These are phyloP conservation scores for Grosmannia huntii DNA, from an alignment of 2,329 filamentous ascomycete species.

Conservation along the genomic window DNA sequence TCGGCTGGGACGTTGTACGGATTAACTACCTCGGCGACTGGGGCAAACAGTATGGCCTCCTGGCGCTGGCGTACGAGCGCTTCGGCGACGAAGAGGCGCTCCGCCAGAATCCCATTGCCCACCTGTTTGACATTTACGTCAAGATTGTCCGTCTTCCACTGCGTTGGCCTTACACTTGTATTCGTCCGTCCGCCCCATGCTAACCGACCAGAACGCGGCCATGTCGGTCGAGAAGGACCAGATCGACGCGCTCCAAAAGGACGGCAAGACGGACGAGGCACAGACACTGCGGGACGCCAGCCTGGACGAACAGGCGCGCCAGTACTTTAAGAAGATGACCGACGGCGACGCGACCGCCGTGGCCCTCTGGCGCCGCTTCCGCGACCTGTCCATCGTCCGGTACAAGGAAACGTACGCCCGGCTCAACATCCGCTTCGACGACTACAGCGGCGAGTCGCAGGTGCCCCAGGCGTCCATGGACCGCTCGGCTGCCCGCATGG, in stretches of 20 bases:
- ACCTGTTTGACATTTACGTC: constrained; percentile 73
- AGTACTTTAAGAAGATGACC: constrained; percentile 61
- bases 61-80: constrained; percentile 62
- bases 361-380: constrained; percentile 51
- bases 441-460: constrained; percentile 64
- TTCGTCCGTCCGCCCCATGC: no score
- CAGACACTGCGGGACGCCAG: constrained; percentile 37
- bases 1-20: constrained; percentile 59
- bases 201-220: constrained; percentile 36
- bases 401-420: constrained; percentile 58
- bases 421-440: constrained; percentile 59
- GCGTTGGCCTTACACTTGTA: no score
- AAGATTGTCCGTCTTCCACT: constrained; percentile 33
- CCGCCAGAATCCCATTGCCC: constrained; percentile 62
- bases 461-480: constrained; percentile 56
- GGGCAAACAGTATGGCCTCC: constrained; percentile 64
- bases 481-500: constrained; percentile 46
- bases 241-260: constrained; percentile 43
- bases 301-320: constrained; percentile 61
- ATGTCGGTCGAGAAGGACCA: constrained; percentile 53
- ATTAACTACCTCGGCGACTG: constrained; percentile 75
- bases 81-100: constrained; percentile 65
- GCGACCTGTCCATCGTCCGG: constrained; percentile 52
- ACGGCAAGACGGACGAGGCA: constrained; percentile 41
- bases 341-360: constrained; percentile 49